Conservation (phyloP, 805 yeast species). For the Metschnikowia lunata region DNA sequence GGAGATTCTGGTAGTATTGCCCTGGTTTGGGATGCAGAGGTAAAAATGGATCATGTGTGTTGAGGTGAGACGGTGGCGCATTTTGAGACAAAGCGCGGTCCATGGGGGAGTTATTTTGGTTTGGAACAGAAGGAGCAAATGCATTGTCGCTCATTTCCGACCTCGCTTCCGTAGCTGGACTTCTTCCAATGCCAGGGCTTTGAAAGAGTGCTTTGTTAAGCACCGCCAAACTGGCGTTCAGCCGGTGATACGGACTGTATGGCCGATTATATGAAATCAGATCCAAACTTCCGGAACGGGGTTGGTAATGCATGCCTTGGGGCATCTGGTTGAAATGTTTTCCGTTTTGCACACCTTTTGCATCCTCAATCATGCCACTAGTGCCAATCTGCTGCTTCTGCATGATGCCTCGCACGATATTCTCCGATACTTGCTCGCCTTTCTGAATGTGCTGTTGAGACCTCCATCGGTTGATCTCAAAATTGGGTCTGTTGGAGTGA, state of each 20-base stretch:
- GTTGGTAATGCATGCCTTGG: neutral
- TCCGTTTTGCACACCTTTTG: neutral
- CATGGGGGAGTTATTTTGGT: too few species aligned
- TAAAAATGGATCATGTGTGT: too few species aligned
- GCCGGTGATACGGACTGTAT: slow-evolving; percentile 8
- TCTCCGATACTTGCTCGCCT: slow-evolving; percentile 6
- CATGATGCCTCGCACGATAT: slow-evolving; percentile 3
- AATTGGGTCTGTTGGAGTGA: slow-evolving; percentile 2
- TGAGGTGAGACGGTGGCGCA: too few species aligned
- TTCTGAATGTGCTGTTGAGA: slow-evolving; percentile 5
- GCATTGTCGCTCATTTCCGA: too few species aligned
- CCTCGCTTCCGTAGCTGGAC: neutral
- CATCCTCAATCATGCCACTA: neutral
- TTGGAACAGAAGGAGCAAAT: too few species aligned
- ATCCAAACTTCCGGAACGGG: too few species aligned
- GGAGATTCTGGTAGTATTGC: too few species aligned
- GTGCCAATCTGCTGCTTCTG: slow-evolving; percentile 1
- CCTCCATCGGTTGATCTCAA: slow-evolving; percentile 11
- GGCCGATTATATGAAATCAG: neutral
- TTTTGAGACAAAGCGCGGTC: too few species aligned
- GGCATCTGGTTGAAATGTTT: neutral
- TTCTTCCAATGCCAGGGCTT: neutral
- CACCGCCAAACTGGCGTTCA: slow-evolving; percentile 4
- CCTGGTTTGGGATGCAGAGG: too few species aligned
- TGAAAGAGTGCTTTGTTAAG: slow-evolving; percentile 3